Conservation (phyloP, 1,139 yeast genomes). For the Casaregolazyma lundiana region DNA sequence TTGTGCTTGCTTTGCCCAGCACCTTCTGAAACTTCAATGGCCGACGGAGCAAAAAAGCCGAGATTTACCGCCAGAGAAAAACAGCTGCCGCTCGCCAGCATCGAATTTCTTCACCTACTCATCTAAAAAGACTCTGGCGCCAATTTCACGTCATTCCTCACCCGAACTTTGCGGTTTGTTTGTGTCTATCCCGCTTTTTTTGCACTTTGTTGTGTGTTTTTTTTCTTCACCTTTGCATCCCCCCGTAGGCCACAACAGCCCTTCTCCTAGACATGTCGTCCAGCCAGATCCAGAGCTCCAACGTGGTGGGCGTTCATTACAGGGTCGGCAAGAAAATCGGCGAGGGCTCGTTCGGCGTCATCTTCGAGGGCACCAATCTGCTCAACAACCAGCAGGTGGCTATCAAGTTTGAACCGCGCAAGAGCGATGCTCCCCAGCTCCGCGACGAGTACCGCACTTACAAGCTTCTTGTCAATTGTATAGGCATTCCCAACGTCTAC, state of each 20-base stretch:
- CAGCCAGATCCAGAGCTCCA: constrained; percentile 35
- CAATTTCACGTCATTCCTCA: too few species aligned
- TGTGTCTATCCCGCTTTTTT: constrained; percentile 5
- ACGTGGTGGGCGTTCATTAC: constrained; percentile 71
- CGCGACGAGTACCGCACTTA: constrained; percentile 94
- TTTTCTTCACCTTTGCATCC: constrained; percentile 13
- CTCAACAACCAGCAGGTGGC: constrained; percentile 76
- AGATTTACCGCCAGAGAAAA: too few species aligned
- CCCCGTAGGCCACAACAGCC: constrained; percentile 9
- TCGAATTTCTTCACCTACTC: too few species aligned
- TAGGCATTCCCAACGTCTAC: constrained; percentile 91
- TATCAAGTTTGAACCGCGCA: constrained; percentile 78
- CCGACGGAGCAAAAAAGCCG: too few species aligned
- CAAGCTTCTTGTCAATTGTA: constrained; percentile 73
- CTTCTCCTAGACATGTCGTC: constrained; percentile 21
- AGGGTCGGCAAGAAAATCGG: constrained; percentile 96
- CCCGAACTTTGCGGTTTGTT: neutral
- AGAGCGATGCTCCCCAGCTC: constrained; percentile 95
- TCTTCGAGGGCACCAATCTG: constrained; percentile 89
- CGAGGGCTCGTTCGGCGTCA: constrained; percentile 96
- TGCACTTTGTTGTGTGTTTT: neutral
- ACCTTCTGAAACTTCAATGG: too few species aligned
- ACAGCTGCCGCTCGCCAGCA: too few species aligned
- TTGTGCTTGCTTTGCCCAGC: too few species aligned
- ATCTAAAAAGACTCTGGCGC: too few species aligned